Evolutionary conservation across 2,329 filamentous ascomycete genomes (phyloP).

Genomic region (Pseudogymnoascus sp.): DNA sequence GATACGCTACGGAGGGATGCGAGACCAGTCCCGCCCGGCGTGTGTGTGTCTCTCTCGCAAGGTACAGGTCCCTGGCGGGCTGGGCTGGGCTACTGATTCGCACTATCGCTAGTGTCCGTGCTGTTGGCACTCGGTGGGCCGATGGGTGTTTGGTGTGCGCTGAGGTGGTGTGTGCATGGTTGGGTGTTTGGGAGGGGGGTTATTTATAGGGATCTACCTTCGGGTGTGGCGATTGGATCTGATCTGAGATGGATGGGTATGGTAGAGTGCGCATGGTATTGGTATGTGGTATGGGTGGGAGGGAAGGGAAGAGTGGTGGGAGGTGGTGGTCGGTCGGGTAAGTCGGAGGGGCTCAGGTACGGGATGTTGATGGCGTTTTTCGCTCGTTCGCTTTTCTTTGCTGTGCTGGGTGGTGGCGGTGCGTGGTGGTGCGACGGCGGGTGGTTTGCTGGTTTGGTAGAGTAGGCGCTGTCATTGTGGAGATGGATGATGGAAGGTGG

Average conservation of each 20-base stretch:
- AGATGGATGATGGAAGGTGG: too few species aligned
- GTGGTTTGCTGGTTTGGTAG: not conserved
- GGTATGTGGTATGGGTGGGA: too few species aligned
- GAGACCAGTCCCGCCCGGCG: not conserved
- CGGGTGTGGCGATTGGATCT: not conserved
- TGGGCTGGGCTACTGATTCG: not conserved
- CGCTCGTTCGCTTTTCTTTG: not conserved
- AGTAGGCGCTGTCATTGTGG: not conserved
- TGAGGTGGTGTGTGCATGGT: not conserved
- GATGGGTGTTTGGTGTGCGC: not conserved
- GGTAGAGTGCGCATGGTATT: too few species aligned
- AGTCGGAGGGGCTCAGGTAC: not conserved
- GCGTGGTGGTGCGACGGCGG: not conserved
- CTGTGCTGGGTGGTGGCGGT: not conserved
- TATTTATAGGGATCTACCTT: not conserved
- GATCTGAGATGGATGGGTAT: not conserved
- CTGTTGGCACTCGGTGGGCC: not conserved
- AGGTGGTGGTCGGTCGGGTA: not conserved
- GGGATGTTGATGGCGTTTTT: not conserved
- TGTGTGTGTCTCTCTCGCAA: too few species aligned
- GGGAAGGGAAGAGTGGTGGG: not conserved
- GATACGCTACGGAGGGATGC: not conserved
- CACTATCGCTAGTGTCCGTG: not conserved
- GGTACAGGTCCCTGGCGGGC: not conserved
- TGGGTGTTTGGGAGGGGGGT: not conserved